These are phyloP conservation scores for Suhomyces yuchorum DNA, from an alignment of 1,139 yeast genomes.

Conservation along the genomic window DNA sequence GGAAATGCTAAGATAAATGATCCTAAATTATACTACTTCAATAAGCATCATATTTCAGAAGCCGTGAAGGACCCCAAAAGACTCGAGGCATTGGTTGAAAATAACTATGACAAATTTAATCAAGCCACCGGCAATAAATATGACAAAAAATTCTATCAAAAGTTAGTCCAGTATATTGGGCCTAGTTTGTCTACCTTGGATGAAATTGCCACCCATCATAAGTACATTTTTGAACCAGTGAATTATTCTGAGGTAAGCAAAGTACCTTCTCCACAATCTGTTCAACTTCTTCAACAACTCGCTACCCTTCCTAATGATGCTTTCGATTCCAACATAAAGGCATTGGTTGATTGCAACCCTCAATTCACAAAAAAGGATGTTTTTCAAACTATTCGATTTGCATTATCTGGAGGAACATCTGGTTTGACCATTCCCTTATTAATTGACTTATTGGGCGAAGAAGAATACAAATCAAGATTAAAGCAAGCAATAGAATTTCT, in stretches of 20 bases:
- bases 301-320: constrained; percentile 5
- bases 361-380: constrained; percentile 47
- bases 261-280: constrained; percentile 13
- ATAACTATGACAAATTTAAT: constrained; percentile 24
- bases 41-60: constrained; percentile 60
- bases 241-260: constrained; percentile 25
- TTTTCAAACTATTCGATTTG: constrained; percentile 65
- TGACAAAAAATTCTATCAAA: constrained; percentile 24
- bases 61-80: constrained; percentile 37
- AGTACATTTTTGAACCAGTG: constrained; percentile 52
- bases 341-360: constrained; percentile 17
- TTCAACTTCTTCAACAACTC: constrained; percentile 13
- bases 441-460: constrained; percentile 55
- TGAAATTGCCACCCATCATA: constrained; percentile 49
- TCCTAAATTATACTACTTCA: constrained; percentile 71
- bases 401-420: constrained; percentile 70
- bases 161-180: constrained; percentile 33
- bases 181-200: constrained; percentile 48
- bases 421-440: constrained; percentile 71
- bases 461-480: constrained; percentile 44
- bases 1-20: constrained; percentile 93
- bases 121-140: constrained; percentile 14
- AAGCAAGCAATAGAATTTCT: constrained; percentile 5
- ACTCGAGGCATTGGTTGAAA: constrained; percentile 36
- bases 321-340: constrained; percentile 17